Evolutionary conservation across 306 rosid species (phyloP).

Genomic region (Cucumis sativus): Cucumber_9930_V3 NC_026656.2:19636001-19636500

Average conservation of each 20-base stretch:
- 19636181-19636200: neutral
- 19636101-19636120: neutral
- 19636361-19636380: neutral
- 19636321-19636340: neutral
- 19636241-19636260: neutral
- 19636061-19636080: neutral
- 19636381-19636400: neutral
- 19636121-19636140: neutral
- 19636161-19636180: neutral
- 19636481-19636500: constrained; percentile 61
- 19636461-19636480: constrained; percentile 83
- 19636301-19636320: neutral
- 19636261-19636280: neutral
- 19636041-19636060: neutral
- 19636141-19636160: neutral
- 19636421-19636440: constrained; percentile 72
- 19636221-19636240: neutral
- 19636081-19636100: neutral
- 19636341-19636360: neutral
- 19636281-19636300: neutral
- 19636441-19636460: constrained; percentile 53
- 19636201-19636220: neutral
- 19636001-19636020: neutral
- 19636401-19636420: constrained; percentile 28
- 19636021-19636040: neutral